Conservation (phyloP, 495 filamentous ascomycete species). For the Xylaria intraflava region DNA sequence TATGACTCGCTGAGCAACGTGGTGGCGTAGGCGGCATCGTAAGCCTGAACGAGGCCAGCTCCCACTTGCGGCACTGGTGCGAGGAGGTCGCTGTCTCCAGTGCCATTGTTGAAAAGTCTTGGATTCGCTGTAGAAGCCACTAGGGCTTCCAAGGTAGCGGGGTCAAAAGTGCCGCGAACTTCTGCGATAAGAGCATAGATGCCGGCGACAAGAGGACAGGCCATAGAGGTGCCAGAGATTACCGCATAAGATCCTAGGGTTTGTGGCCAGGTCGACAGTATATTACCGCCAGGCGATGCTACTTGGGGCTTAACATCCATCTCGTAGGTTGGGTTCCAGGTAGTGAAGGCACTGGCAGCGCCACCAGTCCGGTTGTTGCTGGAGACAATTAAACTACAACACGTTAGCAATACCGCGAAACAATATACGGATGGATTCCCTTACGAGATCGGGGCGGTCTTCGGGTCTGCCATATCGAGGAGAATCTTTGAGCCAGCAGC, state of each 20-base stretch:
- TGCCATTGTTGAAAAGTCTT: conserved; percentile 44
- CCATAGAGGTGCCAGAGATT: conserved; percentile 55
- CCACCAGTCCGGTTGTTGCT: conserved; percentile 36
- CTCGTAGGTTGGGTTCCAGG: conserved; percentile 53
- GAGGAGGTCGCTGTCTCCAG: conserved; percentile 29
- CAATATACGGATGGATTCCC: neutral
- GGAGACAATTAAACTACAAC: conserved; percentile 15
- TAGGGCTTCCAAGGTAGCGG: conserved; percentile 39
- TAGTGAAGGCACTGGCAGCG: conserved; percentile 44
- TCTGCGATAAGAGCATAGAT: conserved; percentile 48
- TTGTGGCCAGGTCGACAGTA: conserved; percentile 51
- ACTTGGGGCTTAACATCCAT: conserved; percentile 49
- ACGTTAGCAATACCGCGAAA: conserved; percentile 8
- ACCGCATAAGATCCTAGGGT: conserved; percentile 47
- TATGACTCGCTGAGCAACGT: conserved; percentile 47
- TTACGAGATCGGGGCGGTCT: conserved; percentile 31
- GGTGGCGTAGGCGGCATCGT: conserved; percentile 48
- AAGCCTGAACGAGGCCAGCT: conserved; percentile 50
- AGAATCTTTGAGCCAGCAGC: conserved; percentile 32
- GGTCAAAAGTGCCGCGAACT: conserved; percentile 43
- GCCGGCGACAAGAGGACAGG: conserved; percentile 50
- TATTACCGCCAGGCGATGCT: conserved; percentile 47
- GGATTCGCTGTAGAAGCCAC: conserved; percentile 40
- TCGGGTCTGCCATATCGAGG: conserved; percentile 37
- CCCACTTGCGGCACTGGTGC: conserved; percentile 54